Conservation (phyloP, 192 early-diverging fungal species). For the Coemansia sp. region DNA sequence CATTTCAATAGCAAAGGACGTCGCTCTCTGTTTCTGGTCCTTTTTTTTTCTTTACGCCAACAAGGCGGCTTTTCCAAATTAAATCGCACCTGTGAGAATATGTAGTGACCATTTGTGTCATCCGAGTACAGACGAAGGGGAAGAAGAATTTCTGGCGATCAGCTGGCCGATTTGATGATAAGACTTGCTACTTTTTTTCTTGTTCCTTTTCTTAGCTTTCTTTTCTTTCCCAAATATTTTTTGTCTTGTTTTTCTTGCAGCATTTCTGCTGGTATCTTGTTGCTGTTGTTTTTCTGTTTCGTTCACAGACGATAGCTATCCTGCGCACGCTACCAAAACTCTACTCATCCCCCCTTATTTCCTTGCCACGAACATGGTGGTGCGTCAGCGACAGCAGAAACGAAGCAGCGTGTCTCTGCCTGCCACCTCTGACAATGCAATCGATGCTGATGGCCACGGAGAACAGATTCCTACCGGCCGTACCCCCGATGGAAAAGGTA, state of each 20-base stretch:
- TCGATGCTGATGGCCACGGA: slow-evolving; percentile 7
- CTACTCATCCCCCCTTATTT: neutral
- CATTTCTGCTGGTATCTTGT: neutral
- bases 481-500: slow-evolving; percentile 53
- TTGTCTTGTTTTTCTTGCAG: neutral
- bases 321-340: neutral
- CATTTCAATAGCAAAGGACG: no score
- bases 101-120: no score
- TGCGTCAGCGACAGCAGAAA: slow-evolving; percentile 41
- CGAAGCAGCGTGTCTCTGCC: slow-evolving; percentile 7
- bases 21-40: no score
- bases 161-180: no score
- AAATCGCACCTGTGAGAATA: no score
- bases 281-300: neutral
- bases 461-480: slow-evolving; percentile 34
- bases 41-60: no score
- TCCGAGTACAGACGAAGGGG: no score
- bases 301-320: neutral
- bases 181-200: no score
- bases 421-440: neutral
- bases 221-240: no score
- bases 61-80: no score
- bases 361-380: slow-evolving; percentile 21
- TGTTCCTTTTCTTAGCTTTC: no score
- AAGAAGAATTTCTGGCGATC: no score